Evolutionary conservation across 345 rosid genomes (phyloP).

Genomic region (Moringa oleifera): DNA sequence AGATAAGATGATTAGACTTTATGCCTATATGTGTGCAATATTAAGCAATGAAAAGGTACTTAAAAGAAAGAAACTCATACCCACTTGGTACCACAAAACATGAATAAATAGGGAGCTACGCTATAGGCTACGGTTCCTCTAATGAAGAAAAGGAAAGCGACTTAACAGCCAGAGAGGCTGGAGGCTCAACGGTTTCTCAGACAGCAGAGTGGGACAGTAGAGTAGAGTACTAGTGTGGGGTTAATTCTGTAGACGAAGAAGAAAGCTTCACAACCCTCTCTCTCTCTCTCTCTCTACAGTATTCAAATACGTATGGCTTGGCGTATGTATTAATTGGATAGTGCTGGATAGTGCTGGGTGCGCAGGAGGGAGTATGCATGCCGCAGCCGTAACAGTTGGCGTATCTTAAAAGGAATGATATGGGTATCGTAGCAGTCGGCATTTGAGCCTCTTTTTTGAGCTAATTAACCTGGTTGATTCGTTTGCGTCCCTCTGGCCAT

Average conservation of each 20-base stretch:
- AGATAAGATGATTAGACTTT: background rate
- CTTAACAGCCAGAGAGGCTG: slow-evolving; percentile 16
- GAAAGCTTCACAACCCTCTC: too few species aligned
- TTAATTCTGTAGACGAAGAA: slow-evolving; percentile 5
- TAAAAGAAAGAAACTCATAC: background rate
- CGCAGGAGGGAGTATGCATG: background rate
- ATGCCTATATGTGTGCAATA: background rate
- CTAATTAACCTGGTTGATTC: slow-evolving; percentile 33
- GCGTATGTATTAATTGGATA: too few species aligned
- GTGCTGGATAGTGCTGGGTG: background rate
- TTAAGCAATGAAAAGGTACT: background rate
- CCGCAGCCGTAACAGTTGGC: slow-evolving; percentile 12
- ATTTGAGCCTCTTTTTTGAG: slow-evolving; percentile 20
- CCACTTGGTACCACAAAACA: slow-evolving; percentile 20
- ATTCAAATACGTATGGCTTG: too few species aligned
- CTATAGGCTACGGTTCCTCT: slow-evolving; percentile 21
- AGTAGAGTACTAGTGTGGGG: slow-evolving; percentile 20
- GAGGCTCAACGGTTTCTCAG: slow-evolving; percentile 38
- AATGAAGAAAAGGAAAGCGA: slow-evolving; percentile 34
- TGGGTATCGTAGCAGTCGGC: slow-evolving; percentile 24
- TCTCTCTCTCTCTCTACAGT: too few species aligned
- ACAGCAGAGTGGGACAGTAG: slow-evolving; percentile 12
- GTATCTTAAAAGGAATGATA: slow-evolving; percentile 24
- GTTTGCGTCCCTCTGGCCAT: slow-evolving; percentile 34
- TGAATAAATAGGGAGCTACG: slow-evolving; percentile 15